Base-by-base conservation (phyloP, 176 grass and related monocot genomes). In the Musa schizocarpa region DNA sequence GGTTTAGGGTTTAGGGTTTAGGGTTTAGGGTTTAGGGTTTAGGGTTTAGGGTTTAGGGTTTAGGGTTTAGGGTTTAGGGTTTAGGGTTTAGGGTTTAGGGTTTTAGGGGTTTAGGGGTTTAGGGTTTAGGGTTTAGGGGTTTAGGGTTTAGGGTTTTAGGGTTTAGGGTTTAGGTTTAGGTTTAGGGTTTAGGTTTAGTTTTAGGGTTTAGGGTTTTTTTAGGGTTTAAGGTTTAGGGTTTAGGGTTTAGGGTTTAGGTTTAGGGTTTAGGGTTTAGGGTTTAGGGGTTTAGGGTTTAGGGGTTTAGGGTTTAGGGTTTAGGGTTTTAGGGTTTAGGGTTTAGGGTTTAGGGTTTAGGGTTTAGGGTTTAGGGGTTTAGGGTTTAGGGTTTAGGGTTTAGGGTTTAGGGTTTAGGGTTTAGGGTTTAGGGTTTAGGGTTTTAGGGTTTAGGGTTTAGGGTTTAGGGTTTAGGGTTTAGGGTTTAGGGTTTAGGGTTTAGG, bases 401-500 rank as follows among this genome's bases (percentile, higher is more conserved):
- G 65, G 77, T 72, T 80, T 80, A 80, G 65, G 77, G 51, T 80
- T 80, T 80, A 71, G 77, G 65, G 77, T 79, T 70, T 79, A 79
- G 77, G 25, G 25, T 26, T 26, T n/a, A 1, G 1, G 25, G 25
- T 0, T 26, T 26, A 1, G 1, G 25, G 25, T 0, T 26, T 26
- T 26, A 26, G 25, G 25, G 25, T 26, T 26, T 26, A 26, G 25
- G 25, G 25, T 26, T 26, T 55, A 55, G 65, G 77, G 71, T 80
- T 70, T 57, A 64, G 77, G 49, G 71, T 79, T 55, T 26, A 48
- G 65, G 13, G 24, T 79, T 69, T 25, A n/a, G 65, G 13, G 71
- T 78, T 69, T 26, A 48, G 63, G 27, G 69, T 52, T 69, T 27
- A 29, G 65, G 19, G 71, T 70, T 57, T 48, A 50, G 77, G 17